phyloP scores from a whole-genome alignment of 2,329 filamentous ascomycete genomes.

The Microdochium trichocladiopsis region DNA sequence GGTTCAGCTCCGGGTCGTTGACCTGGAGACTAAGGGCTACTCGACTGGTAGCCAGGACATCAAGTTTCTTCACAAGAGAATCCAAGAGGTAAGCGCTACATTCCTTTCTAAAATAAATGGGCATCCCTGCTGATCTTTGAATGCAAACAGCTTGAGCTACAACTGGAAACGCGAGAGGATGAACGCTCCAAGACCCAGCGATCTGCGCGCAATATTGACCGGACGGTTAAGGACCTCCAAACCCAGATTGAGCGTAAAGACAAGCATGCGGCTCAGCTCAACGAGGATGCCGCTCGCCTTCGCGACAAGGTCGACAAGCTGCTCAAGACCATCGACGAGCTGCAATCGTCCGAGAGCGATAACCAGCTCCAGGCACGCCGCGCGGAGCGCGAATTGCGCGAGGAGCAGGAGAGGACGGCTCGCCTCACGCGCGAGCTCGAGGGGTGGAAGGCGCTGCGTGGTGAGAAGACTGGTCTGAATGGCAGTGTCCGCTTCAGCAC shows the following conservation, averaged over 20 bases:
- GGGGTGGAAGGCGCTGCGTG: constrained; percentile 69
- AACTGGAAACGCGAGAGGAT: constrained; percentile 76
- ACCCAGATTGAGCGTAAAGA: constrained; percentile 89
- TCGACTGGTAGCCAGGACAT: constrained; percentile 92
- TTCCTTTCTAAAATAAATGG: neutral
- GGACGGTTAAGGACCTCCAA: constrained; percentile 88
- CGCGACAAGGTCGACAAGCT: constrained; percentile 89
- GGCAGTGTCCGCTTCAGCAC: constrained; percentile 17
- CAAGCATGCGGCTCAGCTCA: constrained; percentile 72
- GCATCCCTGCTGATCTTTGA: constrained; percentile 17
- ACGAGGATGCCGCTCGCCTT: constrained; percentile 76
- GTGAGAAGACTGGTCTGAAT: constrained; percentile 45
- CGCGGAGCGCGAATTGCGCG: constrained; percentile 81
- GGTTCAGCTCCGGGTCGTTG: constrained; percentile 80
- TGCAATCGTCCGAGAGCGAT: constrained; percentile 79
- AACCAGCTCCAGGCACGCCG: constrained; percentile 76
- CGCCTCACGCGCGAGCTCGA: constrained; percentile 85
- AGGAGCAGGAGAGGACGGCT: constrained; percentile 76
- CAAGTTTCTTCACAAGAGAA: constrained; percentile 85
- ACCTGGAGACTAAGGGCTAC: constrained; percentile 95
- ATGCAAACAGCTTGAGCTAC: constrained; percentile 66
- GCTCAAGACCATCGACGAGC: constrained; percentile 84
- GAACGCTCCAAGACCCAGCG: constrained; percentile 76
- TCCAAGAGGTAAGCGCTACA: constrained; percentile 74
- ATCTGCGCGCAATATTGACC: constrained; percentile 86